These are phyloP conservation scores for Populus hybrid DNA, from an alignment of 441 rosid genomes.

Conservation along the genomic window DNA sequence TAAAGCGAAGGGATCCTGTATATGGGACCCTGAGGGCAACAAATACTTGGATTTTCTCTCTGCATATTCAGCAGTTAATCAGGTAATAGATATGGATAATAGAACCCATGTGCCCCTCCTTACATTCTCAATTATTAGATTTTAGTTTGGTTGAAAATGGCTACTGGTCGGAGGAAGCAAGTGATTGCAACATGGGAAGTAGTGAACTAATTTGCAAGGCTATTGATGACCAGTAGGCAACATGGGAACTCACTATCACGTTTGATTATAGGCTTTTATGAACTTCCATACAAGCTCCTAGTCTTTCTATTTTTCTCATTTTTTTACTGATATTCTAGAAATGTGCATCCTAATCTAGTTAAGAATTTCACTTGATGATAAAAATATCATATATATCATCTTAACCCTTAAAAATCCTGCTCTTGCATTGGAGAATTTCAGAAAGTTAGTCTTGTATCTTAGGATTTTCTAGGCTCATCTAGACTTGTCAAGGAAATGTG, in stretches of 20 bases:
- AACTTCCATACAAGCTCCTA: neutral
- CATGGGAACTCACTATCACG: neutral
- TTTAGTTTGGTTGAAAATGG: neutral
- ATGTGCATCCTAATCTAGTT: neutral
- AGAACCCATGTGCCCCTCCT: neutral
- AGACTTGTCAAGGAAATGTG: neutral
- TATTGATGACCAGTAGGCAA: neutral
- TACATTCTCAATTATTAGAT: neutral
- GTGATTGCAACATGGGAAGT: neutral
- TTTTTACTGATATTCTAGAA: neutral
- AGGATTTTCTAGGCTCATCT: neutral
- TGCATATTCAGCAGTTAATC: slow-evolving; percentile 94
- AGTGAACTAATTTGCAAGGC: neutral
- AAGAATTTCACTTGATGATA: neutral
- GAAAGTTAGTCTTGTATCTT: neutral
- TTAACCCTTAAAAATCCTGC: neutral
- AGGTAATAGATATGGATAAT: slow-evolving; percentile 37
- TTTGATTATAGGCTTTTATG: neutral
- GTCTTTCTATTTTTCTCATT: neutral
- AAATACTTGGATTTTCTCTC: slow-evolving; percentile 88
- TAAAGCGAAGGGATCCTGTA: slow-evolving; percentile 69
- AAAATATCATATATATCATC: neutral
- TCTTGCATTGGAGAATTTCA: neutral
- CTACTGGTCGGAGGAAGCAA: neutral
- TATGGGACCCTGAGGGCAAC: slow-evolving; percentile 95